Base-by-base conservation (phyloP, 352 stramenopile genomes). In the Elongisporangium undulatum region DNA sequence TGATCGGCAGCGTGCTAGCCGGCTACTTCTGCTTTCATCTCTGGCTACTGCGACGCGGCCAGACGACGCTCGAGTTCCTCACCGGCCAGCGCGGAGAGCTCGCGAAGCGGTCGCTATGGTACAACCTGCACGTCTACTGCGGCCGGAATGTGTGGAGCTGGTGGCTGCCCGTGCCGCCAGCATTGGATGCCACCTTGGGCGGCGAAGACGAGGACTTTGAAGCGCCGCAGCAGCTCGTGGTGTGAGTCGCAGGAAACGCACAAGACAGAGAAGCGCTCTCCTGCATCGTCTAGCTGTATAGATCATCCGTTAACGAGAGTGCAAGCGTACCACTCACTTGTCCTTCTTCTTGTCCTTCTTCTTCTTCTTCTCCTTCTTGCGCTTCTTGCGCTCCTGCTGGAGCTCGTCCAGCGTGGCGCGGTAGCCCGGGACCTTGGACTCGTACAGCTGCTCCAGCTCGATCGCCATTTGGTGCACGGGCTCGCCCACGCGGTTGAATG, bases 311-410 rank as follows among this genome's bases (percentile, higher is more conserved):
- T 23, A 62, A 12, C n/a, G 55, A 38, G 29, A 24, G 21, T 16
- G 45, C 12, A 55, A 10, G 34, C 0, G n/a, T 52, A 51, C 41
- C 41, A 49, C 55, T 80, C 55, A 81, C 68, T 95, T 95, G 53
- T 92, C 81, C 57, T 95, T 93, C 64, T 95, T 94, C 69, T 95
- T 92, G 38, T 92, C 77, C 72, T 94, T 95, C 50, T 90, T 79
- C 64, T 95, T 94, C 74, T 95, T 95, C 73, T 94, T 92, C 20
- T 92, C 82, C 58, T 94, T 93, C 68, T 94, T 95, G 68, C 81
- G 84, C 67, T 92, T 93, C 69, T 95, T 93, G 59, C 81, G 82
- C 59, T 92, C 80, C 57, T 82, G 74, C 55, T 90, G 75, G 45
- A 94, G 53, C 17, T 91, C 82, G 13, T 94, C 85, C n/a, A 91